These are phyloP conservation scores for Kazachstania martiniae DNA, from an alignment of 805 yeast genomes.

Conservation along the genomic window DNA sequence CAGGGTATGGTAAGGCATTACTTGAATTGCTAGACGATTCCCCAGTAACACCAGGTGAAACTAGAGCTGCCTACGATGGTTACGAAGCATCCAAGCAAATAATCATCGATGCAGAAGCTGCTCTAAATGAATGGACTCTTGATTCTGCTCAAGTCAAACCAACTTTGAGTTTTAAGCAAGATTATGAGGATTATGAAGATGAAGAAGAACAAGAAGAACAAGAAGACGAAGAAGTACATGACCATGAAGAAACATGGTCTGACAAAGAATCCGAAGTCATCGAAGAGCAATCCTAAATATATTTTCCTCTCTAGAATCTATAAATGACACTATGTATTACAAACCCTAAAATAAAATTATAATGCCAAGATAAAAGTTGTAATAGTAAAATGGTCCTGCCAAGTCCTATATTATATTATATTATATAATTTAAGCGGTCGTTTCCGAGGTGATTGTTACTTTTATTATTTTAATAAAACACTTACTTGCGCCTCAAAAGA, in stretches of 20 bases:
- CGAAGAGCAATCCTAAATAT: background rate
- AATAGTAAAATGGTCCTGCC: too few relatives aligned
- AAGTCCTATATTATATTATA: too few relatives aligned
- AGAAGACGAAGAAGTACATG: constrained; percentile 29
- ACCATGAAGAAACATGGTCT: constrained; percentile 9
- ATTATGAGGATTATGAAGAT: constrained; percentile 40
- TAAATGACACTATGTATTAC: too few relatives aligned
- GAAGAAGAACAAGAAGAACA: constrained; percentile 37
- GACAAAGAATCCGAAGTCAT: constrained; percentile 3
- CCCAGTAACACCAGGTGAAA: constrained; percentile 86
- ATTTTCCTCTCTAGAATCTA: too few relatives aligned
- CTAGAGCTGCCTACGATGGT: constrained; percentile 82
- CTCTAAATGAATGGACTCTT: constrained; percentile 75
- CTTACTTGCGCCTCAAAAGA: too few relatives aligned
- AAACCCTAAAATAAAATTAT: too few relatives aligned
- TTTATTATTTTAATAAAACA: too few relatives aligned
- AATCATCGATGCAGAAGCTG: constrained; percentile 75
- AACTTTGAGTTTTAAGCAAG: constrained; percentile 54
- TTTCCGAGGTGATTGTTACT: too few relatives aligned
- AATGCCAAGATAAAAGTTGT: too few relatives aligned
- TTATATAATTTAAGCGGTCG: too few relatives aligned
- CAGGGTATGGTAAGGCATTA: constrained; percentile 82
- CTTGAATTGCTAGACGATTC: constrained; percentile 74
- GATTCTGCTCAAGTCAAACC: constrained; percentile 78
- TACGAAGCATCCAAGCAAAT: constrained; percentile 83